Evolutionary conservation across 1,284 basidiomycete species (phyloP).

Genomic region (Cryptococcus sp.): DNA sequence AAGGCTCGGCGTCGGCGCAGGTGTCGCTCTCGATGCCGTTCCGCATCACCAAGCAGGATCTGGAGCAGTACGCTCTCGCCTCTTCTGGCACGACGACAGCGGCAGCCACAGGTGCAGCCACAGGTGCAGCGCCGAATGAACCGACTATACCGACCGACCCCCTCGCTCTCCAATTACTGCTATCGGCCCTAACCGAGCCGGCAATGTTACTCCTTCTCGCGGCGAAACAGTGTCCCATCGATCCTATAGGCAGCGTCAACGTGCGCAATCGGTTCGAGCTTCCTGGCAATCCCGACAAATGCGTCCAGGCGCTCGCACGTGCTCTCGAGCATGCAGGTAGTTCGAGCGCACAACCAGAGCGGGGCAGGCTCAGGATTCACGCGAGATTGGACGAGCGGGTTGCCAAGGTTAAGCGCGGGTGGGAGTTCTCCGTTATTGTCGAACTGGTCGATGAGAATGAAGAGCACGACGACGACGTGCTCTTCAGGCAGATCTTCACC

Average conservation of each 20-base stretch:
- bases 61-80: not conserved
- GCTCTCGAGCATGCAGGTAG: not conserved
- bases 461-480: not conserved
- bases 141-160: not conserved
- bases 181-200: conserved; percentile 22
- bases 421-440: conserved; percentile 18
- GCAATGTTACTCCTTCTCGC: conserved; percentile 22
- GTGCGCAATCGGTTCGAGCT: conserved; percentile 26
- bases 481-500: conserved; percentile 20
- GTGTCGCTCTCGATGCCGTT: not conserved
- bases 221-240: conserved; percentile 16
- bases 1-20: too few species aligned
- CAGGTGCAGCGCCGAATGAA: too few species aligned
- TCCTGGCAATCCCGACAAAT: not conserved
- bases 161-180: conserved; percentile 15
- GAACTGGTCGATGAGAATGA: conserved; percentile 6
- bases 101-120: not conserved
- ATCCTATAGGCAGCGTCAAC: conserved; percentile 27
- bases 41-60: not conserved
- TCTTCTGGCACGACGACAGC: not conserved
- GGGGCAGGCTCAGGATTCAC: not conserved
- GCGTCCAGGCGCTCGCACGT: not conserved
- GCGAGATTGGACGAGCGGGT: conserved; percentile 8
- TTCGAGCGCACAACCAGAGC: not conserved
- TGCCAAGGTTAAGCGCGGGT: conserved; percentile 17